Evolutionary conservation across 169 alveolate genomes (phyloP).

Genomic region (Toxoplasma gondii): DNA sequence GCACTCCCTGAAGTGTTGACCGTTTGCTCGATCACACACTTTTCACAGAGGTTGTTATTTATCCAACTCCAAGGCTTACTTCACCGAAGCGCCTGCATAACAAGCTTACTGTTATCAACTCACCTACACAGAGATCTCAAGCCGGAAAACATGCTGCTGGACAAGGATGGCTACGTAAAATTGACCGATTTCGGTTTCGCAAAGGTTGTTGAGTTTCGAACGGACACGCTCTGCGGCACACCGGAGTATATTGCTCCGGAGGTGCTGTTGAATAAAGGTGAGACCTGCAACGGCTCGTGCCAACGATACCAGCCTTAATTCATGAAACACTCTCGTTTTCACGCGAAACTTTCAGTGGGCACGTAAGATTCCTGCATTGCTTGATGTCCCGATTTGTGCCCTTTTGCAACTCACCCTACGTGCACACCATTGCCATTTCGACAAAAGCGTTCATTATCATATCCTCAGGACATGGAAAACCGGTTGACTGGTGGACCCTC

Average conservation of each 20-base stretch:
- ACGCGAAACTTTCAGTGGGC: not conserved
- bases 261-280: slow-evolving; percentile 90
- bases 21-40: no score
- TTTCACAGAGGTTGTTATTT: no score
- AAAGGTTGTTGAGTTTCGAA: slow-evolving; percentile 93
- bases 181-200: slow-evolving; percentile 99
- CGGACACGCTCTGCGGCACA: slow-evolving; percentile 98
- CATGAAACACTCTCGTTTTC: not conserved
- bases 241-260: slow-evolving; percentile 99
- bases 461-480: slow-evolving; percentile 92
- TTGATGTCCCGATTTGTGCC: not conserved
- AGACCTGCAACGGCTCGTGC: not conserved
- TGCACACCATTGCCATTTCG: no score
- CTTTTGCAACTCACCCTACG: no score
- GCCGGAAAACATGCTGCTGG: slow-evolving; percentile 97
- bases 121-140: slow-evolving; percentile 89
- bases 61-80: no score
- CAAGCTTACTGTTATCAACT: not conserved
- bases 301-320: not conserved
- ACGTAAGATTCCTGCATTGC: not conserved
- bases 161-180: slow-evolving; percentile 96
- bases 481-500: slow-evolving; percentile 99
- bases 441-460: no score
- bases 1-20: no score
- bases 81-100: no score